These are phyloP conservation scores for Claviceps purpurea DNA, from an alignment of 2,329 filamentous ascomycete genomes.

Conservation along the genomic window DNA sequence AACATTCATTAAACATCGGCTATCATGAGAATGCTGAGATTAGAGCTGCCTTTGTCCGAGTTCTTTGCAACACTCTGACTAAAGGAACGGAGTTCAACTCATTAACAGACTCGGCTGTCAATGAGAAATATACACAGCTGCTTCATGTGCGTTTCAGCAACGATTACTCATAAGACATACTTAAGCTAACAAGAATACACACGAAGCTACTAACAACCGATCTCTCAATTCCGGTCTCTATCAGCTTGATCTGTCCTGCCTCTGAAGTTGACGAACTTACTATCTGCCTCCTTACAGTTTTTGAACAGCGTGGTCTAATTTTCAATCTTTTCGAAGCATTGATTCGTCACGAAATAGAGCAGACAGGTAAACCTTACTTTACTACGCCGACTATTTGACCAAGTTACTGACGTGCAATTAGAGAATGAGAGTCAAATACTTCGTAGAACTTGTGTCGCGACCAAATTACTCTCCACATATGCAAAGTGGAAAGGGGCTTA, in stretches of 20 bases:
- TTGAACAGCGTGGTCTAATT: slow-evolving; percentile 49
- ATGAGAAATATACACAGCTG: slow-evolving; percentile 54
- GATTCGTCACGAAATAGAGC: slow-evolving; percentile 55
- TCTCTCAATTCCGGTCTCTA: slow-evolving; percentile 47
- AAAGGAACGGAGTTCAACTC: slow-evolving; percentile 60
- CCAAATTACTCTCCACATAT: slow-evolving; percentile 58
- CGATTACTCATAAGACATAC: background rate
- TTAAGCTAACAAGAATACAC: background rate
- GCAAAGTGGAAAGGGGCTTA: slow-evolving; percentile 56
- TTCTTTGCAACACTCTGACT: slow-evolving; percentile 57
- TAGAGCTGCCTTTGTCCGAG: slow-evolving; percentile 55
- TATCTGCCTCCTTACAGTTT: slow-evolving; percentile 55
- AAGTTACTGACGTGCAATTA: slow-evolving; percentile 12
- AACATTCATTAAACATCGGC: slow-evolving; percentile 56
- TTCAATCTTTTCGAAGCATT: slow-evolving; percentile 52
- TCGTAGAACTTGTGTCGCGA: slow-evolving; percentile 56
- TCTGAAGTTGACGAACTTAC: slow-evolving; percentile 57
- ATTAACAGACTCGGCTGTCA: slow-evolving; percentile 52
- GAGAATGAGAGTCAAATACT: slow-evolving; percentile 57
- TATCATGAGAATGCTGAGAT: slow-evolving; percentile 60
- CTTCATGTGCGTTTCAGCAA: slow-evolving; percentile 29
- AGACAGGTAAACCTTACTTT: slow-evolving; percentile 33
- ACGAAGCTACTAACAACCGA: slow-evolving; percentile 47
- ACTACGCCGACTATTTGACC: background rate
- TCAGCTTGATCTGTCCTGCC: slow-evolving; percentile 53